Evolutionary conservation across 1,284 basidiomycete genomes (phyloP).

Genomic region (Vanrija sp.): DNA sequence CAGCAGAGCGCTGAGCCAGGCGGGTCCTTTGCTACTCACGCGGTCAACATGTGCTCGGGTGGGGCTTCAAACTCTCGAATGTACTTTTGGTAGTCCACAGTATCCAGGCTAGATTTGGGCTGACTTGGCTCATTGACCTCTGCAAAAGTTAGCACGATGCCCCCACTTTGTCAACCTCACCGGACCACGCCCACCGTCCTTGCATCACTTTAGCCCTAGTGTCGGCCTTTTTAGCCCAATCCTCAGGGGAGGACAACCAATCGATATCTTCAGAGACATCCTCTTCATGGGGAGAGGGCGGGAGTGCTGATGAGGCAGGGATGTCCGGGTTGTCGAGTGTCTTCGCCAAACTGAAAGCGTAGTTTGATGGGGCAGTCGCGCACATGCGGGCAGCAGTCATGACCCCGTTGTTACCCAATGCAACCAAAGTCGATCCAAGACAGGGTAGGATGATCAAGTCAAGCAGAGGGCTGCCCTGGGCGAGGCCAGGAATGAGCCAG

Average conservation of each 20-base stretch:
- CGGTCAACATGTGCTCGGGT: constrained; percentile 29
- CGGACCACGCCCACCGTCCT: constrained; percentile 32
- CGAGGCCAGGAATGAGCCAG: not conserved
- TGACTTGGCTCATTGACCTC: constrained; percentile 21
- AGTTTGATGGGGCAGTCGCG: too few relatives aligned
- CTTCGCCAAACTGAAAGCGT: too few relatives aligned
- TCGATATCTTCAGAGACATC: too few relatives aligned
- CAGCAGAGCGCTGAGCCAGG: not conserved
- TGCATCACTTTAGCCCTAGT: constrained; percentile 18
- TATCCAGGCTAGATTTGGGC: constrained; percentile 8
- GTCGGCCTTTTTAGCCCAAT: constrained; percentile 5
- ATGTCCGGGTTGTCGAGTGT: too few relatives aligned
- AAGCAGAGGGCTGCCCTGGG: not conserved
- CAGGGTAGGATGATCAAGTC: not conserved
- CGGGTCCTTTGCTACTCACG: constrained; percentile 17
- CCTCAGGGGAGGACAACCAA: too few relatives aligned
- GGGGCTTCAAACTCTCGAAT: constrained; percentile 31
- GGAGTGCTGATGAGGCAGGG: too few relatives aligned
- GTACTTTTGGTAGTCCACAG: constrained; percentile 16
- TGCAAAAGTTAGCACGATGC: not conserved
- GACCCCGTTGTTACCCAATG: too few relatives aligned
- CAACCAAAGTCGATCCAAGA: not conserved
- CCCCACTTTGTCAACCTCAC: constrained; percentile 20
- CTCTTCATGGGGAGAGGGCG: too few relatives aligned
- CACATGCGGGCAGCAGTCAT: too few relatives aligned